A percentile compares a stretch with the other conserved stretches of the same genome.
phyloP scores from a whole-genome alignment of 75 land plant genomes.

The Cupressus sempervirens region DNA sequence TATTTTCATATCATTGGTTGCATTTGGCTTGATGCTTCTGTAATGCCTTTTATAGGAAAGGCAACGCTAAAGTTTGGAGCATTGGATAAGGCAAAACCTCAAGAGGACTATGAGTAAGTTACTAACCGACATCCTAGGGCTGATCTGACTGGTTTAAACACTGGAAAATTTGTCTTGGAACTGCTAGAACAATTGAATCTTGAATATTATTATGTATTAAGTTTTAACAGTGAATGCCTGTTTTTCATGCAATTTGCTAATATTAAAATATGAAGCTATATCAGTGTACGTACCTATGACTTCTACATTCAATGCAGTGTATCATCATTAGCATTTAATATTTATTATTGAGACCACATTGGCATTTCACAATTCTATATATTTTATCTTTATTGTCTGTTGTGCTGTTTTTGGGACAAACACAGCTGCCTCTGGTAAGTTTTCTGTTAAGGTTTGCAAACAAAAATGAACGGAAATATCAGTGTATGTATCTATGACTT shows the following conservation, averaged over 20 bases:
- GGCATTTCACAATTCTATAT: too few species aligned
- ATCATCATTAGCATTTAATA: neutral
- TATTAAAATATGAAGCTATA: neutral
- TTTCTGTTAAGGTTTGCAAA: neutral
- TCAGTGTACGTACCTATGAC: neutral
- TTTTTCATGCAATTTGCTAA: neutral
- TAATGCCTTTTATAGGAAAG: constrained; percentile 50
- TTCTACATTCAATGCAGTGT: neutral
- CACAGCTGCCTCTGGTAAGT: neutral
- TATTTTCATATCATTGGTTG: neutral
- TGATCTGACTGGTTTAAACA: neutral
- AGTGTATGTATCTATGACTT: neutral
- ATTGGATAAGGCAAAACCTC: constrained; percentile 48
- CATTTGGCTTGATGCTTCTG: constrained; percentile 8
- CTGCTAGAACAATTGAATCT: neutral
- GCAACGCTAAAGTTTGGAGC: constrained; percentile 87
- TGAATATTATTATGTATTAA: too few species aligned
- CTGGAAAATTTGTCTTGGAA: neutral
- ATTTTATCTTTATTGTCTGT: neutral
- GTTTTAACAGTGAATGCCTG: neutral
- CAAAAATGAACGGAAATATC: neutral
- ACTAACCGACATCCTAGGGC: neutral
- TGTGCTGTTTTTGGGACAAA: neutral
- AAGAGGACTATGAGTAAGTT: constrained; percentile 44
- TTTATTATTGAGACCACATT: too few species aligned